phyloP scores from a whole-genome alignment of 2,329 filamentous ascomycete genomes.

The Parastagonospora avenae region DNA sequence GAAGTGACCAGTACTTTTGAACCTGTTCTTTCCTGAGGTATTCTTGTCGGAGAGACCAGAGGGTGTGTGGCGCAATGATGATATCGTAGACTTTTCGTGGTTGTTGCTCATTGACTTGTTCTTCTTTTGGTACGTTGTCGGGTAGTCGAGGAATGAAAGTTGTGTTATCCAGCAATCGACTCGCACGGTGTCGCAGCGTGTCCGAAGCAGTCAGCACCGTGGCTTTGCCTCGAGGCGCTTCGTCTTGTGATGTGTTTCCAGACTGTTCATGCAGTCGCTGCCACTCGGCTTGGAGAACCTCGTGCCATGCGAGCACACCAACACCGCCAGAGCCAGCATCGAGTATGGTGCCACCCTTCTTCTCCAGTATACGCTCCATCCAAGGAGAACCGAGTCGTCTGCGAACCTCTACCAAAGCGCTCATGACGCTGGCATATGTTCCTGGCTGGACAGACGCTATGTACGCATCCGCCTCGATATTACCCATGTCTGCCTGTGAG shows the following conservation, averaged over 20 bases:
- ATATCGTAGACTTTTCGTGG: constrained; percentile 82
- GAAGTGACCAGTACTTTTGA: constrained; percentile 86
- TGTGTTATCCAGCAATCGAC: constrained; percentile 80
- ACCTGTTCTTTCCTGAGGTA: constrained; percentile 78
- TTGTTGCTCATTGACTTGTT: constrained; percentile 41
- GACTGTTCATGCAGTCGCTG: constrained; percentile 62
- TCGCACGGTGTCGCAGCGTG: constrained; percentile 74
- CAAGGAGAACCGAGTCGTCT: constrained; percentile 73
- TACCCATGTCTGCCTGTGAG: constrained; percentile 68
- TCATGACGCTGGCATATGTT: constrained; percentile 70
- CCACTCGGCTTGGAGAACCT: constrained; percentile 82
- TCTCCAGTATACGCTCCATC: constrained; percentile 69
- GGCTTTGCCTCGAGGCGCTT: constrained; percentile 69
- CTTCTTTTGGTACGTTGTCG: constrained; percentile 74
- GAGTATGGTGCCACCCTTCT: constrained; percentile 67
- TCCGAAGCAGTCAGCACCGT: constrained; percentile 82
- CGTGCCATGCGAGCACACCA: constrained; percentile 75
- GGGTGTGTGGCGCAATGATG: constrained; percentile 83
- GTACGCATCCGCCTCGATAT: constrained; percentile 77
- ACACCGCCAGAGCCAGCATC: constrained; percentile 78
- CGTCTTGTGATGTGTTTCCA: constrained; percentile 21
- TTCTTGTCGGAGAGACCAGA: constrained; percentile 77
- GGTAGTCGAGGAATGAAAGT: constrained; percentile 92
- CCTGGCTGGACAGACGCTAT: constrained; percentile 72
- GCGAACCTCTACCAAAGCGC: constrained; percentile 73